These are phyloP conservation scores for Taiozyma onychis DNA, from an alignment of 1,139 yeast species.

Conservation along the genomic window DNA sequence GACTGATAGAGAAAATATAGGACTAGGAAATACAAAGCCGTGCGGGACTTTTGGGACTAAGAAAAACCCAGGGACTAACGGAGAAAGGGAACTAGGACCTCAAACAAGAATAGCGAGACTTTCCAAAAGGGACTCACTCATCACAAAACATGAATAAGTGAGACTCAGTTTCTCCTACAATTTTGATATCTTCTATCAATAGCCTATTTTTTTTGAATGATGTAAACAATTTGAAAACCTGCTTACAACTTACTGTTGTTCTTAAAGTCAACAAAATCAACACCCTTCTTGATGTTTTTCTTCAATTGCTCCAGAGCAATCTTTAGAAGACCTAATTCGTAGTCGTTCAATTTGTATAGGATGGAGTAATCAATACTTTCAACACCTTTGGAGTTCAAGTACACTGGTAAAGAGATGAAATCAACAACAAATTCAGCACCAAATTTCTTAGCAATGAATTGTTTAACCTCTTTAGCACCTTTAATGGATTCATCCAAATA, in stretches of 20 bases:
- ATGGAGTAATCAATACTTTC: constrained; percentile 41
- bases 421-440: constrained; percentile 28
- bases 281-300: constrained; percentile 56
- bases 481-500: constrained; percentile 49
- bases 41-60: neutral
- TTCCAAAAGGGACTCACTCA: neutral
- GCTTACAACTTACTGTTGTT: constrained; percentile 19
- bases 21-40: too few relatives aligned
- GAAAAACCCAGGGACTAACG: neutral
- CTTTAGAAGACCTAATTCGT: constrained; percentile 43
- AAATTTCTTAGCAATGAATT: constrained; percentile 22
- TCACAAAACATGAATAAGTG: too few relatives aligned
- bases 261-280: constrained; percentile 41
- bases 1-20: neutral
- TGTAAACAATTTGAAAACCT: neutral
- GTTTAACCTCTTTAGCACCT: constrained; percentile 42
- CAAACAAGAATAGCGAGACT: too few relatives aligned
- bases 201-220: neutral
- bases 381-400: constrained; percentile 42
- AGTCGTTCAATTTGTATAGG: constrained; percentile 33
- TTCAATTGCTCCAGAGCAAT: constrained; percentile 51
- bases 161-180: neutral
- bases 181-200: neutral
- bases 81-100: neutral
- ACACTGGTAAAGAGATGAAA: constrained; percentile 60